Evolutionary conservation across 2,329 filamentous ascomycete species (phyloP), one percentile per base, ranked within the genome.

Genomic region (Colletotrichum ledebouriae): DNA sequence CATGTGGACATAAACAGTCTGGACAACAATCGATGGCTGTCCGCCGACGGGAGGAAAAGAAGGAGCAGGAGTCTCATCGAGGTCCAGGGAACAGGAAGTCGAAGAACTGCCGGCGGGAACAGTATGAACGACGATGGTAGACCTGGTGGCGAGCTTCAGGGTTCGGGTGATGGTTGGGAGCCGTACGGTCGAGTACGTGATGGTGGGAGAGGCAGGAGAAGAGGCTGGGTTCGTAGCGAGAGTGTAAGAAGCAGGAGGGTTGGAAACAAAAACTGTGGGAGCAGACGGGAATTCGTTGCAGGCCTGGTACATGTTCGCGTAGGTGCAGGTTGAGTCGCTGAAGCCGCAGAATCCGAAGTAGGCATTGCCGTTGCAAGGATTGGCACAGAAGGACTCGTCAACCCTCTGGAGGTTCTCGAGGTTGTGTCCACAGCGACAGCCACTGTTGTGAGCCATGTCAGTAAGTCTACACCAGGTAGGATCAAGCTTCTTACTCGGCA

Each of bases 141-240:
- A 65, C 34, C 46, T 65, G 17, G 58, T 58, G 3, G 66, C 57
- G 39, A 66, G 47, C 41, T 56, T 59, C 33, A 66, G 6, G 9
- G 55, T 69, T 12, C 66, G 66, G n/a, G 63, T 69, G 13, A 69
- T n/a, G n/a, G 67, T 62, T 0, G 67, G 63, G 6, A 69, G 62
- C 3, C 42, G 47, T 29, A 69, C 17, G 5, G 67, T 67, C 3
- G 46, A 46, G 39, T 57, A 67, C 15, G 63, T 69, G 20, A 55
- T 62, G n/a, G 37, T 3, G 42, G 42, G 42, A 46, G 42, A 20
- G 42, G 15, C 17, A 9, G 42, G 15, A 46, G 42, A 17, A 5
- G 1, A 3, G 3, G 17, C 20, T 2, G 52, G 37, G 37, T 20
- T n/a, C n/a, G 17, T 22, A 22, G 29, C 2, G 1, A 53, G 49